These are phyloP conservation scores for Simplicillium sp. DNA, from an alignment of 2,329 filamentous ascomycete genomes.

Conservation along the genomic window DNA sequence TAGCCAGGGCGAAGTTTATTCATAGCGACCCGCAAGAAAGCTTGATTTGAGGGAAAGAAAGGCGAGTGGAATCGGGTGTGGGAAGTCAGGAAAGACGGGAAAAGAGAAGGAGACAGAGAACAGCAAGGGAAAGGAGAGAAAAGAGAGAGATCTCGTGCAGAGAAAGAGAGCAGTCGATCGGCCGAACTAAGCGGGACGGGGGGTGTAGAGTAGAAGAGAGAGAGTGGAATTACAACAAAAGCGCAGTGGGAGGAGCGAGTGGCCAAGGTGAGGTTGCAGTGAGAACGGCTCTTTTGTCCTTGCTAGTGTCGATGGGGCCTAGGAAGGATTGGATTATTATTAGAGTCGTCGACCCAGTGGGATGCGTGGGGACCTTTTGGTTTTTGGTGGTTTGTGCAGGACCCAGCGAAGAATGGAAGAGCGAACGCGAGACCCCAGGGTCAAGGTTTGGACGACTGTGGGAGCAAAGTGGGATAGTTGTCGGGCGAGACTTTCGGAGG, in stretches of 20 bases:
- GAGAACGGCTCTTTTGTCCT: slow-evolving; percentile 13
- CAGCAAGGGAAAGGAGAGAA: slow-evolving; percentile 4
- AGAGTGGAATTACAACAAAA: background rate
- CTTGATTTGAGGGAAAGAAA: slow-evolving; percentile 16
- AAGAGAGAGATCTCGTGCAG: slow-evolving; percentile 4
- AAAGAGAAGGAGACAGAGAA: slow-evolving; percentile 7
- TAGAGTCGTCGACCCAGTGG: slow-evolving; percentile 1
- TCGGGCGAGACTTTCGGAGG: slow-evolving; percentile 7
- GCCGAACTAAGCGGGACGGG: background rate
- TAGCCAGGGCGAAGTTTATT: slow-evolving; percentile 18
- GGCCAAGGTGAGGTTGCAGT: slow-evolving; percentile 11
- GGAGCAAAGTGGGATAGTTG: slow-evolving; percentile 12
- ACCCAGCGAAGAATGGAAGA: slow-evolving; percentile 1
- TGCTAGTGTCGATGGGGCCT: slow-evolving; percentile 12
- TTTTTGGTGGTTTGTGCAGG: no score
- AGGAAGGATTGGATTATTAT: slow-evolving; percentile 6
- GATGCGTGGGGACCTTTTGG: no score
- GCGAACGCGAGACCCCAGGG: background rate
- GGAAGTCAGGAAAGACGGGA: background rate
- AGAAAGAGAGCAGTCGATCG: slow-evolving; percentile 7
- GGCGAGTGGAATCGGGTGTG: no score
- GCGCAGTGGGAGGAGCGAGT: slow-evolving; percentile 5
- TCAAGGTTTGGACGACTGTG: no score
- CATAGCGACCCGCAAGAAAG: slow-evolving; percentile 26
- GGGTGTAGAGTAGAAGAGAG: background rate